phyloP scores from a whole-genome alignment of 2,329 filamentous ascomycete species.

The Aureobasidium mangrovei region DNA sequence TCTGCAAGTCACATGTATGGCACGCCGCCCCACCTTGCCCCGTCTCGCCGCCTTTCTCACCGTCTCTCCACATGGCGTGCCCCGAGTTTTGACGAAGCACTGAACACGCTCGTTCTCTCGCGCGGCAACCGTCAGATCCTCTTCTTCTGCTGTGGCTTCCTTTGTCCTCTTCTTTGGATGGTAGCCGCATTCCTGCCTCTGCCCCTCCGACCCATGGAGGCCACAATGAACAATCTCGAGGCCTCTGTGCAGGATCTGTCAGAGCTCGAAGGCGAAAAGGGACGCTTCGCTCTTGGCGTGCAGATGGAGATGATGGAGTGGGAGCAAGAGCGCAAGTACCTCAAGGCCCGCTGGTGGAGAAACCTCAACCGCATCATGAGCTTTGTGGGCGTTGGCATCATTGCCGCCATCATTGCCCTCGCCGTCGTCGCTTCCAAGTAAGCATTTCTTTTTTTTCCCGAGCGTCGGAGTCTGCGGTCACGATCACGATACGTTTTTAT shows the following conservation, averaged over 20 bases:
- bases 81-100: conserved; percentile 27
- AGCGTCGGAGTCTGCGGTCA: too few relatives aligned
- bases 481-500: too few relatives aligned
- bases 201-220: conserved; percentile 21
- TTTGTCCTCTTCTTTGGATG: conserved; percentile 29
- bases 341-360: conserved; percentile 31
- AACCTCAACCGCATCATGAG: conserved; percentile 31
- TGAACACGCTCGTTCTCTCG: conserved; percentile 25
- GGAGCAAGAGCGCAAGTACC: conserved; percentile 25
- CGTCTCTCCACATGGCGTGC: conserved; percentile 26
- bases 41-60: conserved; percentile 19
- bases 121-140: conserved; percentile 29
- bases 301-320: conserved; percentile 17
- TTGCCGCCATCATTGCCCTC: conserved; percentile 29
- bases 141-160: conserved; percentile 29
- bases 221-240: conserved; percentile 21
- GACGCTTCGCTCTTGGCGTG: neutral
- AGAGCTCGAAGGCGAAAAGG: conserved; percentile 8
- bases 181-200: conserved; percentile 28
- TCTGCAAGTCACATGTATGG: conserved; percentile 16
- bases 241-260: neutral
- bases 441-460: too few relatives aligned
- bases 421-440: conserved; percentile 25
- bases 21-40: conserved; percentile 23
- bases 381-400: conserved; percentile 27